Evolutionary conservation across 129 eudicot genomes (phyloP).

Genomic region (Cynara cardunculus): DNA sequence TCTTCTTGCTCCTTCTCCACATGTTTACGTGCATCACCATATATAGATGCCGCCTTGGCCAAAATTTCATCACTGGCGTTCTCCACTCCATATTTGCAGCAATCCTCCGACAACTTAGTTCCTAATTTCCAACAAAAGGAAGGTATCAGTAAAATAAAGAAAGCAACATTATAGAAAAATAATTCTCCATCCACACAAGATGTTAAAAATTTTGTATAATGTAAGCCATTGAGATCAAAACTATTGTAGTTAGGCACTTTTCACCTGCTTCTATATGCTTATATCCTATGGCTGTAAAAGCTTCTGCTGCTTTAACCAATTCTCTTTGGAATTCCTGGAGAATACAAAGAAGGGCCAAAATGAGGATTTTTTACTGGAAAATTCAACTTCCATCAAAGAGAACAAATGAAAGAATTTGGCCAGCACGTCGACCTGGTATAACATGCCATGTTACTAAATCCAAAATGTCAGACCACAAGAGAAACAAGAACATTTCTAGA

Average conservation of each 20-base stretch:
- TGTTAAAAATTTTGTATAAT: not conserved
- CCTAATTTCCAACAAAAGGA: conserved; percentile 40
- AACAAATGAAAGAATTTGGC: not conserved
- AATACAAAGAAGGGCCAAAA: conserved; percentile 10
- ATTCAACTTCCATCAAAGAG: not conserved
- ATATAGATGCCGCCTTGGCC: conserved; percentile 83
- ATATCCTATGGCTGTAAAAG: conserved; percentile 86
- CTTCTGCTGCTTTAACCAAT: conserved; percentile 85
- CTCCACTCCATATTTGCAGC: conserved; percentile 85
- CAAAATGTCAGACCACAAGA: too few relatives aligned
- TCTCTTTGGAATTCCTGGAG: conserved; percentile 93
- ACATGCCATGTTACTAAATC: too few relatives aligned
- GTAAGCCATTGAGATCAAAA: not conserved
- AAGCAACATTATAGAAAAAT: not conserved
- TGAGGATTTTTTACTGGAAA: not conserved
- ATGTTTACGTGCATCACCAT: conserved; percentile 98
- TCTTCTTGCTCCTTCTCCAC: conserved; percentile 98
- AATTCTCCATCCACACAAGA: not conserved
- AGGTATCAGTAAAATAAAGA: conserved; percentile 3
- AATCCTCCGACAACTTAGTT: conserved; percentile 92
- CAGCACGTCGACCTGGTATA: too few relatives aligned
- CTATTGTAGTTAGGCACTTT: conserved; percentile 8
- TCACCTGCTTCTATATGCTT: conserved; percentile 96
- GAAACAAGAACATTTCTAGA: too few relatives aligned
- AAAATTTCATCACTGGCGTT: conserved; percentile 72